Conservation (phyloP, 495 filamentous ascomycete genomes). For the Podospora pseudopauciseta region DNA sequence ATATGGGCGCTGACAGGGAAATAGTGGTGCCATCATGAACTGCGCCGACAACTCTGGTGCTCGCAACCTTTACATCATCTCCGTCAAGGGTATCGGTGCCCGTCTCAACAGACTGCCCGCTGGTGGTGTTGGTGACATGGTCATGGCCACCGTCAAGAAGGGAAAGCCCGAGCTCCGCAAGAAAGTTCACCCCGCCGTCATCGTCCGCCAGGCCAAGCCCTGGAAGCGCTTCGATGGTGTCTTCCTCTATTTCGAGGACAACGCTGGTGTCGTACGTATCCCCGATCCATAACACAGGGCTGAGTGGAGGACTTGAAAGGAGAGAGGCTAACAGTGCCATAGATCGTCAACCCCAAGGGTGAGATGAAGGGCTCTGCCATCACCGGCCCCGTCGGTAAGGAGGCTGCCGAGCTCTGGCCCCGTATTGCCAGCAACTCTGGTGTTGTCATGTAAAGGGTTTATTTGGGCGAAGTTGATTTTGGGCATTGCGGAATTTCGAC, state of each 20-base stretch:
- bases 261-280: slow-evolving; percentile 89
- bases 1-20: slow-evolving; percentile 19
- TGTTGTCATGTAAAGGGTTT: slow-evolving; percentile 89
- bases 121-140: slow-evolving; percentile 98
- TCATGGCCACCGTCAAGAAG: slow-evolving; percentile 99
- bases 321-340: slow-evolving; percentile 9
- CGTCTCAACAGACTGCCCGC: slow-evolving; percentile 97
- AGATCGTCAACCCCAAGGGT: slow-evolving; percentile 99
- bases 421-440: slow-evolving; percentile 99
- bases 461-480: slow-evolving; percentile 19
- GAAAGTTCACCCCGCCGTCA: slow-evolving; percentile 99
- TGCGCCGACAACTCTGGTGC: slow-evolving; percentile 98
- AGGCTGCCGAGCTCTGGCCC: slow-evolving; percentile 99
- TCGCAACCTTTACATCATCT: slow-evolving; percentile 99
- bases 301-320: neutral
- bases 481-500: slow-evolving; percentile 30
- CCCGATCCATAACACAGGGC: neutral
- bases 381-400: slow-evolving; percentile 98
- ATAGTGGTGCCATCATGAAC: slow-evolving; percentile 90
- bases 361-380: slow-evolving; percentile 99
- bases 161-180: slow-evolving; percentile 97
- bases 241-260: slow-evolving; percentile 99
- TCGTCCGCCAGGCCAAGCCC: slow-evolving; percentile 97
- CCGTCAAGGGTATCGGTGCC: slow-evolving; percentile 98
- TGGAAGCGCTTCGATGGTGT: slow-evolving; percentile 97